Base-by-base conservation (phyloP, 2,329 filamentous ascomycete species). In the Fusarium begoniae region DNA sequence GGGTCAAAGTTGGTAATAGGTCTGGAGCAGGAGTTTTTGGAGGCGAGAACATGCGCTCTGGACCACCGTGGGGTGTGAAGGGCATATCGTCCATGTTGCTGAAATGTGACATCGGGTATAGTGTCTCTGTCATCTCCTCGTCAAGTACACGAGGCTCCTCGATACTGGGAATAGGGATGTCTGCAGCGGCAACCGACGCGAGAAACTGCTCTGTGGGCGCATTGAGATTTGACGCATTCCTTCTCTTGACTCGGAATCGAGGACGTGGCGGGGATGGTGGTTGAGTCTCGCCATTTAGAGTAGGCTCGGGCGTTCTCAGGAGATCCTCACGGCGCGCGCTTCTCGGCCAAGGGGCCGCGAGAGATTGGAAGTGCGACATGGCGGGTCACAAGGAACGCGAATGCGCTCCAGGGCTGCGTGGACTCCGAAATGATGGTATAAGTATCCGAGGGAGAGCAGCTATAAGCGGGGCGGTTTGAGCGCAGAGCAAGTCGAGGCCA, bases 171-270 rank as follows among this genome's bases (percentile, higher is more conserved):
- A 92, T 87, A 30, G 90, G 89, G 8, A 91, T 83, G 78, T 92
- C 90, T 69, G 89, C 90, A 24, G 90, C 89, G 50, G 89, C 90
- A 65, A 92, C 90, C 8, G 90, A 91, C 6, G 89, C 90, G n/a
- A 92, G 86, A 77, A 92, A 92, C 57, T 92, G 89, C 77, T 90
- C 85, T 3, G 90, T 92, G 5, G 90, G 89, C 43, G 89, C 89
- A 66, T 85, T 81, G 17, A 89, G 83, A 64, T 86, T 84, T 48
- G 88, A 86, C 43, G 85, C 84, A 76, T 86, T 85, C 75, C 89
- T 88, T 75, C 87, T 85, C 80, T 89, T 89, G 68, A 91, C 80
- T 72, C 84, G 86, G 75, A 90, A 83, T 60, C 87, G 87, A 69
- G 86, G 87, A 76, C 87, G 85, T 48, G 86, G 87, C 32, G 88